These are phyloP conservation scores for Xylaria castorea DNA, from an alignment of 495 filamentous ascomycete species.

Conservation along the genomic window DNA sequence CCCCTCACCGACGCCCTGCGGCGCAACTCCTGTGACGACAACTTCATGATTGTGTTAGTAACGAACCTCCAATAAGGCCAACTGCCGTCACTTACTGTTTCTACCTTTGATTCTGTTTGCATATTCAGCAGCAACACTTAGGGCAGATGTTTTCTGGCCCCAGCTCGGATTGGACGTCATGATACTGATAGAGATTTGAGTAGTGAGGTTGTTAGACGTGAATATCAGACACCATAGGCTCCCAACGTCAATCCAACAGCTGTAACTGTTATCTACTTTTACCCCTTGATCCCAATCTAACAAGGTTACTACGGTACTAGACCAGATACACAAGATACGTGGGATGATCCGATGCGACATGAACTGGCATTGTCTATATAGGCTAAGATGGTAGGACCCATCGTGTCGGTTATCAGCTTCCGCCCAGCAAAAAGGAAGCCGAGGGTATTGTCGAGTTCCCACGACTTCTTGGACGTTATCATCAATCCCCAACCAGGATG, in stretches of 20 bases:
- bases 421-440: background rate
- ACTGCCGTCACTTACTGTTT: slow-evolving; percentile 38
- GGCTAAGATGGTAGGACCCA: slow-evolving; percentile 20
- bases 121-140: slow-evolving; percentile 52
- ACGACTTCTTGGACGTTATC: background rate
- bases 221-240: background rate
- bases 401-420: background rate
- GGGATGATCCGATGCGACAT: background rate
- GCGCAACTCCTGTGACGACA: slow-evolving; percentile 59
- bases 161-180: slow-evolving; percentile 54
- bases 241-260: background rate
- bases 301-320: background rate
- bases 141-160: slow-evolving; percentile 50
- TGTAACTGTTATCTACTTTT: background rate
- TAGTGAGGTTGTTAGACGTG: background rate
- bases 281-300: background rate
- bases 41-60: slow-evolving; percentile 34
- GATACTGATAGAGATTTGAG: background rate
- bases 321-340: background rate
- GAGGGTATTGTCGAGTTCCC: slow-evolving; percentile 5
- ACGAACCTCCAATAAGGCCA: background rate
- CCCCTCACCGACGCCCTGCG: slow-evolving; percentile 58
- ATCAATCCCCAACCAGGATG: background rate
- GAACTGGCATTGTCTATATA: slow-evolving; percentile 13
- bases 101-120: slow-evolving; percentile 45